phyloP scores from a whole-genome alignment of 129 eudicot genomes.

The Flaveria brownii region DNA sequence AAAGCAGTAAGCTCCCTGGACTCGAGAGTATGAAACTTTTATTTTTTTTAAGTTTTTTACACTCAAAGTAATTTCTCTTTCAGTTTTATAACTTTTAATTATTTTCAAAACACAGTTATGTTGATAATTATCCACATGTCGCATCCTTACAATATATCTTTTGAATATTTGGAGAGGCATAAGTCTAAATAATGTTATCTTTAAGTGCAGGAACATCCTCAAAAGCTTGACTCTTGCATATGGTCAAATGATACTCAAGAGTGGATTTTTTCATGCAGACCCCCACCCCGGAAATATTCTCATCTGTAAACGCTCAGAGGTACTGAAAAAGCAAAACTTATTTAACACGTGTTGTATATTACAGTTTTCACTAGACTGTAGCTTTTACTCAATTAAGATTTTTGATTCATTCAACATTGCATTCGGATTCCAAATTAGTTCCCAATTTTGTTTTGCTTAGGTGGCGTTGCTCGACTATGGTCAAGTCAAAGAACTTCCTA shows the following conservation, averaged over 20 bases:
- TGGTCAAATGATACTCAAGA: constrained; percentile 97
- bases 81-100: not conserved
- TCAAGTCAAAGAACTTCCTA: constrained; percentile 98
- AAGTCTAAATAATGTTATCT: constrained; percentile 10
- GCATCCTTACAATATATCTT: not conserved
- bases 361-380: not conserved
- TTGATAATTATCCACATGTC: not conserved
- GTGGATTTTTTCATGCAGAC: constrained; percentile 99
- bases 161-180: not conserved
- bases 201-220: constrained; percentile 70
- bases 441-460: constrained; percentile 39
- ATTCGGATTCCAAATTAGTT: not conserved
- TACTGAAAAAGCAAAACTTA: constrained; percentile 19
- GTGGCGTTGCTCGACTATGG: constrained; percentile 97
- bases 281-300: constrained; percentile 99
- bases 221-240: constrained; percentile 84
- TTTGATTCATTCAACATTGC: not conserved
- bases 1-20: constrained; percentile 83
- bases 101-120: no score
- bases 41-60: constrained; percentile 1
- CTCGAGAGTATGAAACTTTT: constrained; percentile 46
- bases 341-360: not conserved
- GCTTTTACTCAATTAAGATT: not conserved
- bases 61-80: not conserved
- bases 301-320: constrained; percentile 89